These are phyloP conservation scores for Vaucheria bursata DNA, from an alignment of 352 stramenopile species.

Conservation along the genomic window DNA sequence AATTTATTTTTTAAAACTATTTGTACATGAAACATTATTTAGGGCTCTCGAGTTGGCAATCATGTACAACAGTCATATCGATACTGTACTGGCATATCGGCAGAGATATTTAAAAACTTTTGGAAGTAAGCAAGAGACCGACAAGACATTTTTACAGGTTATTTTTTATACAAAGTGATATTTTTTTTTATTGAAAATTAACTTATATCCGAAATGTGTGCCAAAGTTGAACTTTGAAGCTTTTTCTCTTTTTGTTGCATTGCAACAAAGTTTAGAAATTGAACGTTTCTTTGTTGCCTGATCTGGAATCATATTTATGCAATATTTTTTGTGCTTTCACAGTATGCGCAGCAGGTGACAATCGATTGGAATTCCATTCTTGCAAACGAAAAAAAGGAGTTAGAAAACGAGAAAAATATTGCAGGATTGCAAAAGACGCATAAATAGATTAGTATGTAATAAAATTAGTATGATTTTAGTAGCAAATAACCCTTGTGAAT, in stretches of 20 bases:
- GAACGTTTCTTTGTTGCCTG: background rate
- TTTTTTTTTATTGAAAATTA: background rate
- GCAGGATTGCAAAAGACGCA: no score
- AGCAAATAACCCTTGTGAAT: no score
- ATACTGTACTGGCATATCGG: conserved; percentile 76
- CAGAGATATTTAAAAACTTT: conserved; percentile 64
- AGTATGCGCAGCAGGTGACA: conserved; percentile 69
- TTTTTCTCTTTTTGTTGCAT: background rate
- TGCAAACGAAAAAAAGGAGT: conserved; percentile 77
- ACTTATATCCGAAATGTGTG: background rate
- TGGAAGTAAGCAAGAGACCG: conserved; percentile 71
- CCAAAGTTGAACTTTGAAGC: background rate
- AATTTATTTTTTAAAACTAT: no score
- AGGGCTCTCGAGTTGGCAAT: conserved; percentile 72
- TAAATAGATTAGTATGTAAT: no score
- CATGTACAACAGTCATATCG: conserved; percentile 76
- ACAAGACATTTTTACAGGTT: conserved; percentile 66
- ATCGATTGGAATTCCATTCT: conserved; percentile 74
- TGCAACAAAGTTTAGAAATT: conserved; percentile 17
- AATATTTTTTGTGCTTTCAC: conserved; percentile 12
- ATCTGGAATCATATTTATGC: background rate
- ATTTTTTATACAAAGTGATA: background rate
- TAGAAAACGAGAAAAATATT: conserved; percentile 68
- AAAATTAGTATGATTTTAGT: no score
- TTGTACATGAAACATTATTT: no score